Evolutionary conservation across 768 basidiomycete genomes (phyloP).

Genomic region (Xerocomellus intermedius): DNA sequence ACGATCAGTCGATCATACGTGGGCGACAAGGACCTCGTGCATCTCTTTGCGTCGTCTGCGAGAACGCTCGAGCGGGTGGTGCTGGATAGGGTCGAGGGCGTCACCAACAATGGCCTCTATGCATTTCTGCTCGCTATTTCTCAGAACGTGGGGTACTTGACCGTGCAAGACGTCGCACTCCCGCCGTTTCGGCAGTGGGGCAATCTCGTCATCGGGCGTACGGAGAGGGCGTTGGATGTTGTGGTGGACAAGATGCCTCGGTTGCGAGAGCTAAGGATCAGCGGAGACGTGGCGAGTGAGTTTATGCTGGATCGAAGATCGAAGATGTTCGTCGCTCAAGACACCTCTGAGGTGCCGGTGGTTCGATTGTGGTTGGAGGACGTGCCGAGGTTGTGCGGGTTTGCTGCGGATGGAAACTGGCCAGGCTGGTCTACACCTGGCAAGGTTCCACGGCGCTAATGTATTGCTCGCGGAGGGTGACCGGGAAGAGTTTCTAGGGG

Average conservation of each 20-base stretch:
- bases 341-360: constrained; percentile 1
- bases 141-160: constrained; percentile 10
- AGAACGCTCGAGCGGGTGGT: constrained; percentile 19
- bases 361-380: constrained; percentile 20
- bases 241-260: constrained; percentile 19
- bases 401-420: constrained; percentile 20
- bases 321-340: constrained; percentile 13
- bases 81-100: constrained; percentile 15
- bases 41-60: constrained; percentile 12
- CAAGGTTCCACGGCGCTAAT: not conserved
- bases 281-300: constrained; percentile 26
- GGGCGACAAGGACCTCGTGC: constrained; percentile 18
- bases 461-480: not conserved
- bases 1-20: constrained; percentile 13
- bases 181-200: constrained; percentile 18
- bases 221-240: constrained; percentile 20
- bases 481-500: not conserved
- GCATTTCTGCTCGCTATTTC: constrained; percentile 15
- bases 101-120: constrained; percentile 19
- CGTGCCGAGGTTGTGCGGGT: constrained; percentile 22
- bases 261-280: constrained; percentile 15
- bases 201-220: constrained; percentile 16
- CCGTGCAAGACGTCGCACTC: constrained; percentile 19
- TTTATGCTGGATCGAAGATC: constrained; percentile 24
- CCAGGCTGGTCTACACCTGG: constrained; percentile 22